phyloP scores from a whole-genome alignment of 768 basidiomycete species.

The Panaeolus papilionaceus region DNA sequence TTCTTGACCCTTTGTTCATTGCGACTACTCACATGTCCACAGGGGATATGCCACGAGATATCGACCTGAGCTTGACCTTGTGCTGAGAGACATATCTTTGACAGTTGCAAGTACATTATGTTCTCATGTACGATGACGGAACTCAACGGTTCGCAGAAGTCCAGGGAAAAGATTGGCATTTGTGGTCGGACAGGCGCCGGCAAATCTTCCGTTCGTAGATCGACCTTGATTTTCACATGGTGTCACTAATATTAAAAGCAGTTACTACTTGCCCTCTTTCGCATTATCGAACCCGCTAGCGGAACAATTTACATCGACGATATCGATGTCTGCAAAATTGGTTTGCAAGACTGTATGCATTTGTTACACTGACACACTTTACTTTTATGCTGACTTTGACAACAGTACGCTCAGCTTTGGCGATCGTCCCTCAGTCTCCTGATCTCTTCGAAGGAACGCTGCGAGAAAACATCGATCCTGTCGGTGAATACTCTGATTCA shows the following conservation, averaged over 20 bases:
- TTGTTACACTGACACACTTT: conserved; percentile 14
- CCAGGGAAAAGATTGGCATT: conserved; percentile 88
- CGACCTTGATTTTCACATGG: conserved; percentile 29
- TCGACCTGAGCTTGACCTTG: conserved; percentile 81
- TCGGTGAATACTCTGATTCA: conserved; percentile 73
- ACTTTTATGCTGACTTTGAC: neutral
- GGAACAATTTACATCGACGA: conserved; percentile 78
- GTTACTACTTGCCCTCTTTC: conserved; percentile 76
- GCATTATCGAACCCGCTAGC: conserved; percentile 72
- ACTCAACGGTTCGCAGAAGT: conserved; percentile 48
- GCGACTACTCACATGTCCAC: conserved; percentile 52
- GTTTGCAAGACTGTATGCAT: conserved; percentile 69
- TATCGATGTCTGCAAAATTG: conserved; percentile 79
- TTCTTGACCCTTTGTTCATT: conserved; percentile 35
- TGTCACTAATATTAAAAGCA: conserved; percentile 40
- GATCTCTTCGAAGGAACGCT: conserved; percentile 64
- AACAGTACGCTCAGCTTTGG: conserved; percentile 75
- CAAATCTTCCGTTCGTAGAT: conserved; percentile 68
- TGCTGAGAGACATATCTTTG: conserved; percentile 78
- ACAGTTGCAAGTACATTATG: conserved; percentile 54
- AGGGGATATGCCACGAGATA: conserved; percentile 69
- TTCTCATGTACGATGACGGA: conserved; percentile 8
- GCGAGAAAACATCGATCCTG: conserved; percentile 90
- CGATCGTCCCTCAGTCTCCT: conserved; percentile 63
- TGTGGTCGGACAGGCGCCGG: conserved; percentile 84